Evolutionary conservation across 1,284 basidiomycete genomes (phyloP), one percentile per base, ranked within the genome.

Genomic region (Irpex rosettiformis): DNA sequence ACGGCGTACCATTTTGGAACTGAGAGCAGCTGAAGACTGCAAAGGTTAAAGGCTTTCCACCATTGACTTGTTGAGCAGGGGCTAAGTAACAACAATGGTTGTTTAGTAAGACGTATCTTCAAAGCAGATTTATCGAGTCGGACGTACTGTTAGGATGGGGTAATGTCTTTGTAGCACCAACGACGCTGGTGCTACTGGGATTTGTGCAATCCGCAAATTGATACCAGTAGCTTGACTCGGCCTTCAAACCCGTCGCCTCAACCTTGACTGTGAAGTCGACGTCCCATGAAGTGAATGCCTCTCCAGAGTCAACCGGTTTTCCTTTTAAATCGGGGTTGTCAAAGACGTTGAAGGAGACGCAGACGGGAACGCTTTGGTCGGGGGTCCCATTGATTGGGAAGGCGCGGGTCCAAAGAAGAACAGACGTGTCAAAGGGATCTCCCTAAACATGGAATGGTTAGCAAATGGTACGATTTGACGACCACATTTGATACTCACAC

Each of bases 261-360:
- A 87, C 81, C 69, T 88, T 88, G 66, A 84, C 74, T 2, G 84
- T 84, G 64, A 77, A 88, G 68, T 85, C 85, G 43, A 88, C 83
- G 62, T 88, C 85, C 61, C 81, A 82, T 56, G 78, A 81, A 3
- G 84, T 85, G 70, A 82, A 84, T 0, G 79, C 83, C 56, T 81
- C 71, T 21, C 80, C 82, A 24, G 76, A 73, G 59, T 81, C 75
- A 49, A 80, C 67, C 0, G 77, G 69, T 27, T 64, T 66, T 5
- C 79, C 79, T 18, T 72, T 65, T 7, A 81, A 65, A 25, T 70
- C 66, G 2, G 71, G 49, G 40, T 73, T 75, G 29, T 72, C 67
- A 54, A 72, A 77, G 33, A 84, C 68, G 66, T 79, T 77, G 73
- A 78, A 86, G 1, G 78, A 74, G 40, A 86, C 75, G 67, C 86